Percentiles rank a stretch among this genome's conserved stretches.
phyloP scores from a whole-genome alignment of 1,284 basidiomycete species.

The Ganoderma resinaceum region DNA sequence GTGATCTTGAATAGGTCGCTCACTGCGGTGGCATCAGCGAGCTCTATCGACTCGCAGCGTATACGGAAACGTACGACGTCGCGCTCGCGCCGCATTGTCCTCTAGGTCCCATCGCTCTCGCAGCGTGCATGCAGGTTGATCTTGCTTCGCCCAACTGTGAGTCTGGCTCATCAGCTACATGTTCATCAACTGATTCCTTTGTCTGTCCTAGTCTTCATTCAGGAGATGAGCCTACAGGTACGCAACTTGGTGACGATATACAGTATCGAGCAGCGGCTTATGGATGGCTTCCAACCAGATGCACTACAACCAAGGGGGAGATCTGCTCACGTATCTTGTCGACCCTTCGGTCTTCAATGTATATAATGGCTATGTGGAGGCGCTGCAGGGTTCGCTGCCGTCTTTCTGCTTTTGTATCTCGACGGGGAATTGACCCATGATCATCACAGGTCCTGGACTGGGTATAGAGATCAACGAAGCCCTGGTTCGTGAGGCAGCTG shows the following conservation, averaged over 20 bases:
- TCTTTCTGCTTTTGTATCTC: background rate
- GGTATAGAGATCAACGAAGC: slow-evolving; percentile 76
- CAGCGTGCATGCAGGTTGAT: slow-evolving; percentile 70
- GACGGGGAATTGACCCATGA: background rate
- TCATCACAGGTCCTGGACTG: slow-evolving; percentile 60
- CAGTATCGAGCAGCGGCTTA: background rate
- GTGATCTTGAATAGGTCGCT: slow-evolving; percentile 49
- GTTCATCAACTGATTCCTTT: background rate
- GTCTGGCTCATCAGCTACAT: slow-evolving; percentile 20
- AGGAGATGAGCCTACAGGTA: slow-evolving; percentile 74
- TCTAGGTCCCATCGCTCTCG: slow-evolving; percentile 75
- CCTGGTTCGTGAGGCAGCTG: slow-evolving; percentile 61
- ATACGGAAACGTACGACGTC: slow-evolving; percentile 76
- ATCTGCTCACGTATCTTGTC: slow-evolving; percentile 73
- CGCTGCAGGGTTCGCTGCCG: slow-evolving; percentile 51
- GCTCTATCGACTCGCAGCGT: slow-evolving; percentile 68
- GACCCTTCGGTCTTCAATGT: slow-evolving; percentile 67
- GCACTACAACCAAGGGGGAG: slow-evolving; percentile 77
- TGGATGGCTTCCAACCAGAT: slow-evolving; percentile 49
- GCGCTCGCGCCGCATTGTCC: slow-evolving; percentile 70
- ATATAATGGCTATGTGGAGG: slow-evolving; percentile 63
- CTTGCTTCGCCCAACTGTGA: slow-evolving; percentile 61
- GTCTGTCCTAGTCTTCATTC: slow-evolving; percentile 56
- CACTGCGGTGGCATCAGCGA: slow-evolving; percentile 82
- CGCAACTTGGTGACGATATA: slow-evolving; percentile 4